These are phyloP conservation scores for Colletotrichum cordylinicola DNA, from an alignment of 2,329 filamentous ascomycete genomes.

Conservation along the genomic window DNA sequence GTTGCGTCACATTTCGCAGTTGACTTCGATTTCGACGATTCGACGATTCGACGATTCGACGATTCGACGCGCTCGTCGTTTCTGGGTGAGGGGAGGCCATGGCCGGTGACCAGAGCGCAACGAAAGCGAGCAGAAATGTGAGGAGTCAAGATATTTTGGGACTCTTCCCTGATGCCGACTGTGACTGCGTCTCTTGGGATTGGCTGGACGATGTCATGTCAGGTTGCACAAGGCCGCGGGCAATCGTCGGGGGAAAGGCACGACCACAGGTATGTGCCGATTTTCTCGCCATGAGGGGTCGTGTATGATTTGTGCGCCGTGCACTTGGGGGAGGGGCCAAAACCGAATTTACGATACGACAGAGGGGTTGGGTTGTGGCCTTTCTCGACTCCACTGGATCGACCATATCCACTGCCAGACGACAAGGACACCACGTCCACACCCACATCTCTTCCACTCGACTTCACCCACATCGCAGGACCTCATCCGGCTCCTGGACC, in stretches of 20 bases:
- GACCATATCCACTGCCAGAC: constrained; percentile 14
- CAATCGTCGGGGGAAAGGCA: not conserved
- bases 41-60: not conserved
- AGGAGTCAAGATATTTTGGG: not conserved
- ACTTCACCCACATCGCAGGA: constrained; percentile 6
- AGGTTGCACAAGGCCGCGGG: not conserved
- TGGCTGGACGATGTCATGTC: not conserved
- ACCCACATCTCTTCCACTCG: not conserved
- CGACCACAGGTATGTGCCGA: not conserved
- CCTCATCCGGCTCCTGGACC: not conserved
- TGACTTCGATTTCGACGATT: not conserved
- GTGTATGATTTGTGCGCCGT: constrained; percentile 3
- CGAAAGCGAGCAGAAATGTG: not conserved
- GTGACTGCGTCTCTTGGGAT: not conserved
- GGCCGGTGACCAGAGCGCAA: not conserved
- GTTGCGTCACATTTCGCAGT: constrained; percentile 8
- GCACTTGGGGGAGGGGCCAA: constrained; percentile 16
- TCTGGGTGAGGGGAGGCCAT: not conserved
- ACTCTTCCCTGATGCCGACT: not conserved
- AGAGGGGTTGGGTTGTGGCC: constrained; percentile 14
- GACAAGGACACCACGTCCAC: not conserved
- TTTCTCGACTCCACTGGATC: constrained; percentile 15
- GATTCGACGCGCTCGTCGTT: not conserved
- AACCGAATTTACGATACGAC: constrained; percentile 11
- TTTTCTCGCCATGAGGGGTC: constrained; percentile 4